phyloP scores from a whole-genome alignment of 805 yeast species.

The Wickerhamiella azyma region DNA sequence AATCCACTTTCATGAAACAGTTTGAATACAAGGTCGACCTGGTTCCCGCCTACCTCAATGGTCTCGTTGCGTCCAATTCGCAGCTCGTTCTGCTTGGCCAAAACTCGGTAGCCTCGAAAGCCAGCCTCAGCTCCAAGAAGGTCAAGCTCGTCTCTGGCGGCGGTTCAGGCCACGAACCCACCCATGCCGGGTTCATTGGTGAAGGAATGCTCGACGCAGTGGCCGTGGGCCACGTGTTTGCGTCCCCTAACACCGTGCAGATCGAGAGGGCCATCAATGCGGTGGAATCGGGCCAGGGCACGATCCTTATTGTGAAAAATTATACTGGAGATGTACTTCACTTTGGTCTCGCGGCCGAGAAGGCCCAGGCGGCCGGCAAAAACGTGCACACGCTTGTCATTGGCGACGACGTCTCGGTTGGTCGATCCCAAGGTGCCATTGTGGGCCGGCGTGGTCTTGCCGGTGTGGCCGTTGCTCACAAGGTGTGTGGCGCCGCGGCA shows the following conservation, averaged over 20 bases:
- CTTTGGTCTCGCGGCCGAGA: slow-evolving; percentile 82
- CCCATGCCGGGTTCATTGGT: slow-evolving; percentile 87
- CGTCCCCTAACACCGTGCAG: slow-evolving; percentile 89
- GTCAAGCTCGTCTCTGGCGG: slow-evolving; percentile 79
- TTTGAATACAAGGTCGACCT: slow-evolving; percentile 7
- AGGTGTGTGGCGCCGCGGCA: slow-evolving; percentile 64
- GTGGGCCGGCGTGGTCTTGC: slow-evolving; percentile 94
- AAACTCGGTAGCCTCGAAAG: slow-evolving; percentile 7
- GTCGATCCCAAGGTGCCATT: slow-evolving; percentile 73
- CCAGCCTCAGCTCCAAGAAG: slow-evolving; percentile 27
- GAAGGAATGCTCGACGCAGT: slow-evolving; percentile 75
- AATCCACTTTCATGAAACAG: slow-evolving; percentile 8
- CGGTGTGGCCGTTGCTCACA: slow-evolving; percentile 80
- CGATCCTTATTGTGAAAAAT: slow-evolving; percentile 71
- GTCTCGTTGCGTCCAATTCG: slow-evolving; percentile 9
- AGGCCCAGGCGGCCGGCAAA: slow-evolving; percentile 67
- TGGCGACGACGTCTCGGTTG: slow-evolving; percentile 90
- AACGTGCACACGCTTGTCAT: slow-evolving; percentile 62
- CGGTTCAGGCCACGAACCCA: slow-evolving; percentile 92
- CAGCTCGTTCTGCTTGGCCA: slow-evolving; percentile 1
- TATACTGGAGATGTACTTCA: slow-evolving; percentile 91
- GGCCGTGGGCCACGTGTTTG: slow-evolving; percentile 70
- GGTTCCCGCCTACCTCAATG: slow-evolving; percentile 6
- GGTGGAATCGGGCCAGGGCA: slow-evolving; percentile 43
- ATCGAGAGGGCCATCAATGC: slow-evolving; percentile 59